Conservation (phyloP, 2,329 filamentous ascomycete species). For the Phialocephala subalpina region DNA sequence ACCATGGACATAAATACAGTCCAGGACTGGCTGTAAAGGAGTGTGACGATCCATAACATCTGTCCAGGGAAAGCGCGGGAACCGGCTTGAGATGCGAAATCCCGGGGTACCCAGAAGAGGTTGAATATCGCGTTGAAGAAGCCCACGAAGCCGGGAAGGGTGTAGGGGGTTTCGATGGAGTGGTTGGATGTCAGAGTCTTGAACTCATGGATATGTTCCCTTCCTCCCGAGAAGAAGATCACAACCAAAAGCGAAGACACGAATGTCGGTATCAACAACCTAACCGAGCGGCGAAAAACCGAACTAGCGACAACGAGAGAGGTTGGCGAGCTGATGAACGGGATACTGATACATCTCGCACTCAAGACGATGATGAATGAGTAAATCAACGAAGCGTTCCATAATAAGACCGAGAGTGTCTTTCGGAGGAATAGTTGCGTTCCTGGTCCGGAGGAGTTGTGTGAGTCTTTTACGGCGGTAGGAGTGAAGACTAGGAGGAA, state of each 20-base stretch:
- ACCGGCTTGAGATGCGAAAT: constrained; percentile 49
- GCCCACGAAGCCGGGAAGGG: constrained; percentile 48
- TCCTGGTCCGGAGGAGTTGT: constrained; percentile 46
- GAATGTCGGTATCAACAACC: constrained; percentile 51
- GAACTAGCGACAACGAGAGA: constrained; percentile 48
- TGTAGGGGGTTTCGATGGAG: constrained; percentile 45
- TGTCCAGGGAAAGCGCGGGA: constrained; percentile 52
- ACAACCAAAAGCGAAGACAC: constrained; percentile 50
- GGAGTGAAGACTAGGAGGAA: constrained; percentile 55
- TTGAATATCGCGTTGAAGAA: constrained; percentile 56
- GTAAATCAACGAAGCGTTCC: constrained; percentile 54
- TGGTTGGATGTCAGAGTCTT: constrained; percentile 47
- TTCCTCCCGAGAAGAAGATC: constrained; percentile 45
- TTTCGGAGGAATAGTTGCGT: constrained; percentile 53
- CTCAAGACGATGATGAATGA: constrained; percentile 55
- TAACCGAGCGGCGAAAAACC: constrained; percentile 51
- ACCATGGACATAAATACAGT: constrained; percentile 57
- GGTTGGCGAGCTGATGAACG: constrained; percentile 49
- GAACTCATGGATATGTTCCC: constrained; percentile 49
- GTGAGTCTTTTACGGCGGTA: constrained; percentile 47
- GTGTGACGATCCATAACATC: constrained; percentile 54
- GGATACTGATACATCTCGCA: constrained; percentile 50
- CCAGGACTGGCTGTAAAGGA: constrained; percentile 55
- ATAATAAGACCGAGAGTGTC: constrained; percentile 53
- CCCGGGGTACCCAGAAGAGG: constrained; percentile 53